Conservation (phyloP, 345 rosid genomes). For the Lenwebbia sp. region DNA sequence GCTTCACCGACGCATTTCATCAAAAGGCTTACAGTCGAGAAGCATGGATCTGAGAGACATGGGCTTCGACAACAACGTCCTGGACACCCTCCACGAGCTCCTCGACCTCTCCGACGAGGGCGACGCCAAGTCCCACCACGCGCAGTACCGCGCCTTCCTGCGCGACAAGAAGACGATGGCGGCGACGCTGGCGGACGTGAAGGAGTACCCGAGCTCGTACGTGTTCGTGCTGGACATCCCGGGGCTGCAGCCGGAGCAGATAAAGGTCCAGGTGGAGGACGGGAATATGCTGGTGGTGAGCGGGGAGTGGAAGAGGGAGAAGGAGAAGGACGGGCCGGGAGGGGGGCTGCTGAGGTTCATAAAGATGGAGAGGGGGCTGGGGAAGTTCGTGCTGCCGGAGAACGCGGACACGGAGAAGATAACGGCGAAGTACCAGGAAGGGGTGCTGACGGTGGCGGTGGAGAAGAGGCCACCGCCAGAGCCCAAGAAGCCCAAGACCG, state of each 20-base stretch:
- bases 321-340: conserved; percentile 1
- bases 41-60: not conserved
- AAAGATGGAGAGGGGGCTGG: conserved; percentile 25
- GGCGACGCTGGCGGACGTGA: conserved; percentile 4
- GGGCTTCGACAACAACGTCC: not conserved
- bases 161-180: conserved; percentile 18
- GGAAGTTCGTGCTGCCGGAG: conserved; percentile 14
- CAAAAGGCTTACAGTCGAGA: not conserved
- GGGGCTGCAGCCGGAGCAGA: conserved; percentile 8
- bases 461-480: conserved; percentile 26
- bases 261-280: conserved; percentile 14
- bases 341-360: conserved; percentile 3
- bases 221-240: conserved; percentile 14
- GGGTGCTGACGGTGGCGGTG: conserved; percentile 17
- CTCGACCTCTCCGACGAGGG: conserved; percentile 4
- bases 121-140: not conserved
- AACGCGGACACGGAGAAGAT: conserved; percentile 15
- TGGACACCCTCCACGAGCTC: conserved; percentile 5
- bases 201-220: conserved; percentile 11
- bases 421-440: conserved; percentile 9
- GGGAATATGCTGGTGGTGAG: conserved; percentile 7
- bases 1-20: no score
- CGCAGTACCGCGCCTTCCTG: conserved; percentile 5
- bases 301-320: conserved; percentile 14
- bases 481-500: conserved; percentile 22